Evolutionary conservation across 176 grass and related monocot genomes (phyloP).

Genomic region (Lolium multiflorum): DNA sequence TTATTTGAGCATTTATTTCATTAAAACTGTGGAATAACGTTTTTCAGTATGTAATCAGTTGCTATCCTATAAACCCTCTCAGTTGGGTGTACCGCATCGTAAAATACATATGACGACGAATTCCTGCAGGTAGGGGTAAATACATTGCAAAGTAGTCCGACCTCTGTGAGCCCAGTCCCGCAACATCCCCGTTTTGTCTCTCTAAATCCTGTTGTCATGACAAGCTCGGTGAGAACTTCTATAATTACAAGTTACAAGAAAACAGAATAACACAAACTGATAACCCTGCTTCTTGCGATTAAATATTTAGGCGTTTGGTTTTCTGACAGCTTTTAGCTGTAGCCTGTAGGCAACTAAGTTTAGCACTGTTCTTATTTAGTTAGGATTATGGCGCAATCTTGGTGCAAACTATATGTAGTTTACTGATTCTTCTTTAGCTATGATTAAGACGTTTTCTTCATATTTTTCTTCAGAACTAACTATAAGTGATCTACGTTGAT

Average conservation of each 20-base stretch:
- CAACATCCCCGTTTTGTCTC: conserved; percentile 73
- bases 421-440: conserved; percentile 12
- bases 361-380: neutral
- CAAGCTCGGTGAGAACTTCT: conserved; percentile 32
- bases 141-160: conserved; percentile 64
- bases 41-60: conserved; percentile 68
- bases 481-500: neutral
- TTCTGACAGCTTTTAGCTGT: conserved; percentile 14
- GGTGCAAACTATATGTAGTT: conserved; percentile 6
- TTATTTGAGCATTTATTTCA: conserved; percentile 39
- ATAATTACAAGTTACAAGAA: conserved; percentile 21
- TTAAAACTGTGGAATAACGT: conserved; percentile 57
- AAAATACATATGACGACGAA: conserved; percentile 71
- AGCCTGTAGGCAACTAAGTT: neutral
- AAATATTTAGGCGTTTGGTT: neutral
- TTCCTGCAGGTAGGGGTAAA: conserved; percentile 69
- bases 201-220: conserved; percentile 64
- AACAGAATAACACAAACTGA: neutral
- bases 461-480: conserved; percentile 21
- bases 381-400: neutral
- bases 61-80: conserved; percentile 70
- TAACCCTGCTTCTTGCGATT: conserved; percentile 20
- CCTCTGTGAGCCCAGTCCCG: conserved; percentile 75
- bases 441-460: neutral
- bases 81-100: conserved; percentile 83